Conservation (phyloP, 2,329 filamentous ascomycete species). For the Sclerotiophoma versabilis region DNA sequence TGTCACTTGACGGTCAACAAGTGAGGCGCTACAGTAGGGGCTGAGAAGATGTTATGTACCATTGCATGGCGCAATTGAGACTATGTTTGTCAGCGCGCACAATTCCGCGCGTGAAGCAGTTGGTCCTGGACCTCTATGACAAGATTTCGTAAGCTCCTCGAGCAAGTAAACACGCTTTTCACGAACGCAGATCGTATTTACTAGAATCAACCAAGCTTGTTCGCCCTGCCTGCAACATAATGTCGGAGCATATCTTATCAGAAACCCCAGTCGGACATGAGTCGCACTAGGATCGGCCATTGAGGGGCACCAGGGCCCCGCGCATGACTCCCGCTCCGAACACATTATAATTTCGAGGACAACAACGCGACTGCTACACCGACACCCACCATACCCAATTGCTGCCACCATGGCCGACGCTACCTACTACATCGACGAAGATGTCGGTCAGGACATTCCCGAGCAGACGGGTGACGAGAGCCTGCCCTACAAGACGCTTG, state of each 20-base stretch:
- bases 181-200: not conserved
- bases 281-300: slow-evolving; percentile 30
- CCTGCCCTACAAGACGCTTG: slow-evolving; percentile 81
- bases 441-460: slow-evolving; percentile 74
- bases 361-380: slow-evolving; percentile 25
- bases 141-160: not conserved
- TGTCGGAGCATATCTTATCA: slow-evolving; percentile 19
- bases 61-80: slow-evolving; percentile 6
- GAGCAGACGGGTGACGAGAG: slow-evolving; percentile 71
- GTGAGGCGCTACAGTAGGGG: not conserved
- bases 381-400: slow-evolving; percentile 33
- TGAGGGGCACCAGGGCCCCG: slow-evolving; percentile 27
- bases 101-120: slow-evolving; percentile 7
- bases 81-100: slow-evolving; percentile 14
- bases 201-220: not conserved
- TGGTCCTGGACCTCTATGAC: slow-evolving; percentile 13
- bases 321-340: slow-evolving; percentile 28
- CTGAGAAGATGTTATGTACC: not conserved
- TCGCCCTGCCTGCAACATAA: not conserved
- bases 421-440: slow-evolving; percentile 80
- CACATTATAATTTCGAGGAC: slow-evolving; percentile 39
- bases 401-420: slow-evolving; percentile 47
- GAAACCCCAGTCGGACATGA: slow-evolving; percentile 28
- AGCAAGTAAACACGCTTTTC: not conserved
- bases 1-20: slow-evolving; percentile 12